A percentile compares a stretch with the other conserved stretches of the same genome.
Evolutionary conservation across 1,139 yeast species (phyloP).

Genomic region (Kazachstania sp.): DNA sequence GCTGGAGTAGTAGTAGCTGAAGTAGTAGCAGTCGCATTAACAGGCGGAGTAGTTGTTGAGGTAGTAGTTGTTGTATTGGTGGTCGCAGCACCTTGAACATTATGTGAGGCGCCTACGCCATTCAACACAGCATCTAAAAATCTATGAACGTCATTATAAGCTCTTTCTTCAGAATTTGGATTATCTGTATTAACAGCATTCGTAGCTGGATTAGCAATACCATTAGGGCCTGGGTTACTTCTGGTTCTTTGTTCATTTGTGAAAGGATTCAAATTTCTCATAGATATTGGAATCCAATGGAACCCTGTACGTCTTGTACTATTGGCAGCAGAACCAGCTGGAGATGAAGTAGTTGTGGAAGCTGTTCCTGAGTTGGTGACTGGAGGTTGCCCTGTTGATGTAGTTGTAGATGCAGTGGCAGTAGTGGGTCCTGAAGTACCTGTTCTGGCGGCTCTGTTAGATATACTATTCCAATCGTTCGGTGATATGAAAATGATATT

Average conservation of each 20-base stretch:
- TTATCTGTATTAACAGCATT: background rate
- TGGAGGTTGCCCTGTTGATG: background rate
- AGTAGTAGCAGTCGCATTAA: background rate
- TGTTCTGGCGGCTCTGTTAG: slow-evolving; percentile 1
- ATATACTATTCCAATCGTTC: background rate
- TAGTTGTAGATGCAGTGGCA: slow-evolving; percentile 1
- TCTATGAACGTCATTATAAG: slow-evolving; percentile 7
- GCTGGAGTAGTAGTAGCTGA: background rate
- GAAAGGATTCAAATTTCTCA: background rate
- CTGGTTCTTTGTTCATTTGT: background rate
- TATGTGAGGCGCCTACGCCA: background rate
- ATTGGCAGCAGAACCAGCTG: background rate
- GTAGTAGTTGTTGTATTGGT: background rate
- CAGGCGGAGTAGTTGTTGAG: background rate
- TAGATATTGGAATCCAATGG: background rate
- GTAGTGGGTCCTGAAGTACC: background rate
- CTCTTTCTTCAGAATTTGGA: background rate
- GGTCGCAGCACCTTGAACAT: background rate
- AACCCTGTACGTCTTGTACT: background rate
- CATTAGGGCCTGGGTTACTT: slow-evolving; percentile 3
- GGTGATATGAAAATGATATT: slow-evolving; percentile 6
- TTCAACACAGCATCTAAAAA: slow-evolving; percentile 1
- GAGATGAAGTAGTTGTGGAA: background rate
- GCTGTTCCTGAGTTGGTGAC: background rate
- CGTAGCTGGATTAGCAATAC: slow-evolving; percentile 1